These are phyloP conservation scores for Phaeosphaeriaceae sp. DNA, from an alignment of 2,329 filamentous ascomycete genomes.

Conservation along the genomic window DNA sequence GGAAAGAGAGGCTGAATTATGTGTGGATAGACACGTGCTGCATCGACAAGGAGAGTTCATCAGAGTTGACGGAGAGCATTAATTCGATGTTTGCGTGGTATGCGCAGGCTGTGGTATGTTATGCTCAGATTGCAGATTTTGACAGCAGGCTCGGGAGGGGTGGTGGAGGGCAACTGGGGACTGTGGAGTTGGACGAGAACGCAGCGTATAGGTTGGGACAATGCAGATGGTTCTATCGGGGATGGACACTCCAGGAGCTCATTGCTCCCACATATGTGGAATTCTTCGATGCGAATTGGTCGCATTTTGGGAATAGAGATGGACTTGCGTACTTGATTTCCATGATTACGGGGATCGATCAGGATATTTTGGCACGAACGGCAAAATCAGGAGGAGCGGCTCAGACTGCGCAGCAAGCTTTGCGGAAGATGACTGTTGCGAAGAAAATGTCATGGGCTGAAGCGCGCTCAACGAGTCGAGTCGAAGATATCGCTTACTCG, in stretches of 20 bases:
- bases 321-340: background rate
- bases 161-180: background rate
- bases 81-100: constrained; percentile 3
- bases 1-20: background rate
- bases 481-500: background rate
- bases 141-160: background rate
- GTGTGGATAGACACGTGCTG: background rate
- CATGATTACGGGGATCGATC: background rate
- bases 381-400: background rate
- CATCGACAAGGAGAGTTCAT: background rate
- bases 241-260: background rate
- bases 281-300: background rate
- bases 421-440: background rate
- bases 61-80: background rate
- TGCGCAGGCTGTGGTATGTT: background rate
- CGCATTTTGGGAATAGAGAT: background rate
- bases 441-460: background rate
- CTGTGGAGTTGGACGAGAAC: background rate
- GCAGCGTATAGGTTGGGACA: background rate
- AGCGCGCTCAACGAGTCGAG: background rate
- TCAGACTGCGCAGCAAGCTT: background rate
- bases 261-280: background rate
- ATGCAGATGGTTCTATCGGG: background rate
- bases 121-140: background rate
- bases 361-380: background rate